Evolutionary conservation across 2,329 filamentous ascomycete genomes (phyloP).

Genomic region (Immersiporthe knoxdaviesiana): DNA sequence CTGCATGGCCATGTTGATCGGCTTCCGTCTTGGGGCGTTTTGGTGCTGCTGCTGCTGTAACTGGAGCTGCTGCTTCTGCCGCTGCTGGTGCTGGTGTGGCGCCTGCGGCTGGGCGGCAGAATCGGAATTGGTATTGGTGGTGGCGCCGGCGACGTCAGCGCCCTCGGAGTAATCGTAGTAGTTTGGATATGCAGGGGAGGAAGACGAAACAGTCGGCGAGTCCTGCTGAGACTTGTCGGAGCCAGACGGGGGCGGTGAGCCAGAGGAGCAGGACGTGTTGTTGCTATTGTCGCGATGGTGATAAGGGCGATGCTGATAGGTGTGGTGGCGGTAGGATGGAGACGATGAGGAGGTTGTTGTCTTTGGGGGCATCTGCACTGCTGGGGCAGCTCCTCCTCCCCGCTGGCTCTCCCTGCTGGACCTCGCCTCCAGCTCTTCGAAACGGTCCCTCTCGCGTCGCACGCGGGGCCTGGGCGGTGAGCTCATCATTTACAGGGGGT

Average conservation of each 20-base stretch:
- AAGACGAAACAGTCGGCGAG: background rate
- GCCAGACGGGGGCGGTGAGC: background rate
- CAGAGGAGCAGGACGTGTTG: slow-evolving; percentile 18
- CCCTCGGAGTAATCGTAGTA: slow-evolving; percentile 28
- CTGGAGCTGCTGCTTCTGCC: slow-evolving; percentile 2
- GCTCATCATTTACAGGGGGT: slow-evolving; percentile 13
- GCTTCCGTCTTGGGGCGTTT: background rate
- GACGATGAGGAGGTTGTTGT: background rate
- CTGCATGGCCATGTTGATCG: slow-evolving; percentile 30
- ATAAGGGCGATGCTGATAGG: background rate
- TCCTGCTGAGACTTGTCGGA: background rate
- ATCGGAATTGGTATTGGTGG: background rate
- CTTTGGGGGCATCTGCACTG: background rate
- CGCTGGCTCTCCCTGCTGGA: background rate
- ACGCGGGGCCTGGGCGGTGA: slow-evolving; percentile 27
- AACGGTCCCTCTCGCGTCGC: slow-evolving; percentile 26
- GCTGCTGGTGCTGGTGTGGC: slow-evolving; percentile 5
- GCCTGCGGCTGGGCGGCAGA: background rate
- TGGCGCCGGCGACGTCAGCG: background rate
- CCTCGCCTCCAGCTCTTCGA: slow-evolving; percentile 22
- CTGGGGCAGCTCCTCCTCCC: slow-evolving; percentile 18
- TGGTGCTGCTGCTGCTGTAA: background rate
- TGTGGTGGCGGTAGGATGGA: too few relatives aligned
- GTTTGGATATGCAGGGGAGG: slow-evolving; percentile 21
- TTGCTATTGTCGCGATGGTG: slow-evolving; percentile 9